A percentile compares a stretch with the other conserved stretches of the same genome.
Conservation (phyloP, 352 stramenopile genomes). For the Pythium brachiatum region DNA sequence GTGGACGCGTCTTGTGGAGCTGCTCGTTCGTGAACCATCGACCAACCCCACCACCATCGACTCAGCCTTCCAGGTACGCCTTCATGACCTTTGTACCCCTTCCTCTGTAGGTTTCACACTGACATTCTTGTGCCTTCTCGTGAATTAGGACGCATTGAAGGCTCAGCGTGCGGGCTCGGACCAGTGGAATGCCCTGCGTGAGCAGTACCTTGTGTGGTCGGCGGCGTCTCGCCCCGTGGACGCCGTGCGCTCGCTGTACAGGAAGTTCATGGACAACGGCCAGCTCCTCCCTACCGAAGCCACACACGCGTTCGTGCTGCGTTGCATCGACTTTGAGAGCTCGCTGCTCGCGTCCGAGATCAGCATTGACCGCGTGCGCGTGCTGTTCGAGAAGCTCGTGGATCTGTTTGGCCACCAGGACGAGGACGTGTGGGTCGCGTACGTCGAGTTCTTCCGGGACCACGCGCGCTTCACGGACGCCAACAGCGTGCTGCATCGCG, state of each 20-base stretch:
- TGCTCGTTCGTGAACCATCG: conserved; percentile 35
- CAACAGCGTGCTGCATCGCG: conserved; percentile 65
- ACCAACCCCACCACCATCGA: conserved; percentile 32
- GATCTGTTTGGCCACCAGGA: conserved; percentile 61
- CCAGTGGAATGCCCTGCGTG: conserved; percentile 54
- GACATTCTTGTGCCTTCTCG: not conserved
- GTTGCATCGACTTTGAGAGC: conserved; percentile 75
- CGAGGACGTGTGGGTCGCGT: conserved; percentile 73
- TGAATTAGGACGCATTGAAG: conserved; percentile 39
- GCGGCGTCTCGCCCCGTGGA: conserved; percentile 31
- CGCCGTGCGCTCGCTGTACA: conserved; percentile 53
- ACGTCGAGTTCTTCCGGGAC: conserved; percentile 61
- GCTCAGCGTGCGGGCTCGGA: conserved; percentile 42
- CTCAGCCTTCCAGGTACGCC: conserved; percentile 40
- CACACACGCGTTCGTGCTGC: conserved; percentile 63
- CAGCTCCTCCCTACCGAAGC: conserved; percentile 60
- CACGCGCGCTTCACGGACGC: conserved; percentile 48
- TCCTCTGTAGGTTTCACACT: not conserved
- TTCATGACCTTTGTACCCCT: not conserved
- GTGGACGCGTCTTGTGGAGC: conserved; percentile 50
- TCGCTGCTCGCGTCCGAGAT: conserved; percentile 31
- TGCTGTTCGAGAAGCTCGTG: conserved; percentile 81
- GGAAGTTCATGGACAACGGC: conserved; percentile 60
- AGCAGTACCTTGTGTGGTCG: conserved; percentile 71
- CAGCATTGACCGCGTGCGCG: conserved; percentile 42